A percentile compares a stretch with the other conserved stretches of the same genome.
These are phyloP conservation scores for Colletotrichum acutatum DNA, from an alignment of 2,329 filamentous ascomycete genomes.

Conservation along the genomic window DNA sequence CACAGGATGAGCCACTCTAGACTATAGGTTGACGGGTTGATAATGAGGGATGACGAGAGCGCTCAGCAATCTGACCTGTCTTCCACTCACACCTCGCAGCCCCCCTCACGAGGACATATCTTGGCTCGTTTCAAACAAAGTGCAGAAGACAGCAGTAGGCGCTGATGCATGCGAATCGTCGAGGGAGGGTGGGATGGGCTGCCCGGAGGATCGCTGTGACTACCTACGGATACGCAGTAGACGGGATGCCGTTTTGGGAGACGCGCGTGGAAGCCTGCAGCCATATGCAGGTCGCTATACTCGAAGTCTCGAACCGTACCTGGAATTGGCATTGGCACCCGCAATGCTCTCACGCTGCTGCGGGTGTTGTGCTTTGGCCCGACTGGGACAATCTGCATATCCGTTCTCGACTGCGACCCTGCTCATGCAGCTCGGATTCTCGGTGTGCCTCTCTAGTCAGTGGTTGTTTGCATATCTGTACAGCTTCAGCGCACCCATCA, in stretches of 20 bases:
- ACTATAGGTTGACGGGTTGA: neutral
- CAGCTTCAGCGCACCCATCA: neutral
- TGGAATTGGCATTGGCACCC: constrained; percentile 7
- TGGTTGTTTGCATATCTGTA: neutral
- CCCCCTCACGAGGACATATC: neutral
- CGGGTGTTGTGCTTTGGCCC: neutral
- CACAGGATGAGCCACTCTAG: neutral
- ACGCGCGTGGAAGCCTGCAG: constrained; percentile 24
- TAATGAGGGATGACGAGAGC: constrained; percentile 6
- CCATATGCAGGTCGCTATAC: constrained; percentile 17
- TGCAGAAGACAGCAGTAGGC: neutral
- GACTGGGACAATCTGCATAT: constrained; percentile 8
- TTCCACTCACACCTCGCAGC: neutral
- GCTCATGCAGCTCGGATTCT: neutral
- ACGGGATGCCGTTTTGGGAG: constrained; percentile 22
- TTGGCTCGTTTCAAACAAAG: constrained; percentile 30
- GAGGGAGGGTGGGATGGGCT: neutral
- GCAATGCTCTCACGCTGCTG: neutral
- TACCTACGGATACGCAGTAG: neutral
- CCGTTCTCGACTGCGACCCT: constrained; percentile 15
- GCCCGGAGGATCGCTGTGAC: neutral
- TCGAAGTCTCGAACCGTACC: constrained; percentile 11
- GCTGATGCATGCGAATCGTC: constrained; percentile 2
- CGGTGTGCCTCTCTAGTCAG: neutral
- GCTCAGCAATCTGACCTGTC: neutral